These are phyloP conservation scores for Nakazawaea wyomingensis DNA, from an alignment of 805 yeast species.

Conservation along the genomic window DNA sequence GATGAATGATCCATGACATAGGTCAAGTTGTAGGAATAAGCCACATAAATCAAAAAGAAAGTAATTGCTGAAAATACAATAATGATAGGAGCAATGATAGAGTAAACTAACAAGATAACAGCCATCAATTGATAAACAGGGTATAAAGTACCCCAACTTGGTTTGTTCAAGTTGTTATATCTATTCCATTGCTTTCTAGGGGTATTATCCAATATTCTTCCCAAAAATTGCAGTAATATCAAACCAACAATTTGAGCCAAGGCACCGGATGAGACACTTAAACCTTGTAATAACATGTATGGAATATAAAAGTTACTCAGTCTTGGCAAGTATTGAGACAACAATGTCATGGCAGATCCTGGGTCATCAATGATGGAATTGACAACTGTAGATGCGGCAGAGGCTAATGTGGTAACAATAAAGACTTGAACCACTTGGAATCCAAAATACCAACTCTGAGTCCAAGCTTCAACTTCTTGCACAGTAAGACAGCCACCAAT, in stretches of 20 bases:
- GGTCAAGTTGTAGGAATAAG: slow-evolving; percentile 55
- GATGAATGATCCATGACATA: slow-evolving; percentile 55
- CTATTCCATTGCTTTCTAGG: slow-evolving; percentile 93
- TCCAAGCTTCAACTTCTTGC: slow-evolving; percentile 71
- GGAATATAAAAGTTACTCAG: slow-evolving; percentile 88
- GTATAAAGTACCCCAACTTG: slow-evolving; percentile 78
- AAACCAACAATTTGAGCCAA: slow-evolving; percentile 72
- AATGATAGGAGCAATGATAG: slow-evolving; percentile 74
- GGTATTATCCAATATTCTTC: slow-evolving; percentile 70
- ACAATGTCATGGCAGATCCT: slow-evolving; percentile 59
- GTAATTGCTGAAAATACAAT: slow-evolving; percentile 63
- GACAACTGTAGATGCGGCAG: slow-evolving; percentile 78
- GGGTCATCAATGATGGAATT: slow-evolving; percentile 67
- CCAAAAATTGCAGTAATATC: slow-evolving; percentile 64
- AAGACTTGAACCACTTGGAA: slow-evolving; percentile 90
- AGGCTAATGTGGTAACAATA: slow-evolving; percentile 75
- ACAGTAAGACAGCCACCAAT: slow-evolving; percentile 65
- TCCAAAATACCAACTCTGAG: slow-evolving; percentile 85
- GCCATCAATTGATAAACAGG: slow-evolving; percentile 74
- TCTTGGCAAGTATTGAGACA: slow-evolving; percentile 77
- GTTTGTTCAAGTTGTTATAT: slow-evolving; percentile 54
- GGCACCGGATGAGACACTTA: slow-evolving; percentile 70
- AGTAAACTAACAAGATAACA: slow-evolving; percentile 67
- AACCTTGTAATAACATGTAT: slow-evolving; percentile 77
- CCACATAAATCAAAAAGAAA: slow-evolving; percentile 51